Conservation (phyloP, 495 filamentous ascomycete genomes). For the Penicillium soppii region DNA sequence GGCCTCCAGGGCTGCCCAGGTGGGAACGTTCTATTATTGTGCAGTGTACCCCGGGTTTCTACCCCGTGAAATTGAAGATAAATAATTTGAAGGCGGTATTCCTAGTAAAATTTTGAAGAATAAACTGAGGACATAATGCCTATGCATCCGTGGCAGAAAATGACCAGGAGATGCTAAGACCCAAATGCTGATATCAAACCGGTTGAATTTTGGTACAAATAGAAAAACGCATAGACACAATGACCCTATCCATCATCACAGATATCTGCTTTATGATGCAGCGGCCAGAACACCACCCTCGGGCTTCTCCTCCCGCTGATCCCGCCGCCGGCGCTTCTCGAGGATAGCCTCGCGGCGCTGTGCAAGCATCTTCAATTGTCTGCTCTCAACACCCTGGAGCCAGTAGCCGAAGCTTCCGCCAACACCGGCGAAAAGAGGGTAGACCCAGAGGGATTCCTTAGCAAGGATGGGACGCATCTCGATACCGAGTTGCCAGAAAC, state of each 20-base stretch:
- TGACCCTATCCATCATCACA: conserved; percentile 17
- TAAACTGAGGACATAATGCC: neutral
- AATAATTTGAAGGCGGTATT: neutral
- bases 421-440: conserved; percentile 80
- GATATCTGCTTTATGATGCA: conserved; percentile 30
- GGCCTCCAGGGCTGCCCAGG: neutral
- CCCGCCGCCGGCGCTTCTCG: conserved; percentile 82
- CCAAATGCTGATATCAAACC: conserved; percentile 31
- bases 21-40: neutral
- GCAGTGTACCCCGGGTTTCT: neutral
- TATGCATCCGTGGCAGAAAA: neutral
- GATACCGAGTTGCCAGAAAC: conserved; percentile 94
- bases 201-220: conserved; percentile 40
- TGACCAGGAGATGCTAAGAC: conserved; percentile 2
- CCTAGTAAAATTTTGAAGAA: conserved; percentile 1
- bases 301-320: conserved; percentile 52
- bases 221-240: conserved; percentile 27
- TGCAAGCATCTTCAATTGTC: conserved; percentile 70
- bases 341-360: conserved; percentile 75
- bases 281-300: conserved; percentile 42
- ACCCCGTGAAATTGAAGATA: neutral
- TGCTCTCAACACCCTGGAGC: conserved; percentile 79
- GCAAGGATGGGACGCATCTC: conserved; percentile 95
- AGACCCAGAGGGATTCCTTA: conserved; percentile 77
- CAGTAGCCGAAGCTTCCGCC: conserved; percentile 96